phyloP scores from a whole-genome alignment of 2,329 filamentous ascomycete species.

The Epichloe festucae region DNA sequence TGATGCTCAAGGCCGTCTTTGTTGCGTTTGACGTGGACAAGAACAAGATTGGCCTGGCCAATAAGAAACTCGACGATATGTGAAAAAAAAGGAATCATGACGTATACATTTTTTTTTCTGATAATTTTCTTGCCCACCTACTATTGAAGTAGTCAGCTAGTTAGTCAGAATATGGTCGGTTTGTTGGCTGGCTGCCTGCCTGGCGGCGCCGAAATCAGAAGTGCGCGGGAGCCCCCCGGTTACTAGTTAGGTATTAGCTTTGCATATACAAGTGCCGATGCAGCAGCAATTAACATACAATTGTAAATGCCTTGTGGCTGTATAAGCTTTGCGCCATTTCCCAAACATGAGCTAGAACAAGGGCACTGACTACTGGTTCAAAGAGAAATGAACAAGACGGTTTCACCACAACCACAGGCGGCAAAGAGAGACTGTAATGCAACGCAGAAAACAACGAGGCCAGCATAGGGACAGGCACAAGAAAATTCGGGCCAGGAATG shows the following conservation, averaged over 20 bases:
- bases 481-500: neutral
- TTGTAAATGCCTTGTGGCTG: neutral
- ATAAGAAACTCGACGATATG: constrained; percentile 24
- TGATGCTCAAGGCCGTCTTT: constrained; percentile 68
- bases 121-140: neutral
- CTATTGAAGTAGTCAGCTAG: too few relatives aligned
- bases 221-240: neutral
- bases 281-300: neutral
- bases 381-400: too few relatives aligned
- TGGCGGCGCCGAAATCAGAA: neutral
- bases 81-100: neutral
- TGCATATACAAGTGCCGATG: neutral
- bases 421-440: too few relatives aligned
- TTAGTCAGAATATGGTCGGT: too few relatives aligned
- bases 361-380: neutral
- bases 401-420: too few relatives aligned
- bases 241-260: neutral
- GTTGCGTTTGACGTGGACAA: constrained; percentile 52
- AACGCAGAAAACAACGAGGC: too few relatives aligned
- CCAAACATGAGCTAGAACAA: neutral
- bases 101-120: neutral
- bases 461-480: neutral
- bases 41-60: constrained; percentile 28
- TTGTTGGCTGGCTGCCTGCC: too few relatives aligned
- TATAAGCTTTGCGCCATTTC: neutral